Base-by-base conservation (phyloP, 345 rosid species). In the Nephelium lappaceum region DNA sequence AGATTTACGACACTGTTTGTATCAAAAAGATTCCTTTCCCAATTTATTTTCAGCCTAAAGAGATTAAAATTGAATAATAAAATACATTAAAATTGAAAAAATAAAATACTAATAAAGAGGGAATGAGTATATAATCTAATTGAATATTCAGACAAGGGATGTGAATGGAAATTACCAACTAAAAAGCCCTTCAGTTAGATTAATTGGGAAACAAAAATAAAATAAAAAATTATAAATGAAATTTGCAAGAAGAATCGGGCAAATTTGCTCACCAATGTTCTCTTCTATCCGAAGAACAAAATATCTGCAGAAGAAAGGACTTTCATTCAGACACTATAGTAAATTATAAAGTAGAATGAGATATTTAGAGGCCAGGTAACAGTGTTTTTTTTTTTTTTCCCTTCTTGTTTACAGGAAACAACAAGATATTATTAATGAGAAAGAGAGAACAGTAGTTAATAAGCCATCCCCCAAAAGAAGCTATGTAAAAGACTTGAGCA, bases 211-310 rank as follows among this genome's bases (percentile, higher is more conserved):
- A 45, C 24, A 11, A 12, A 38, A 67, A 45, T 16, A 71, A 70
- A 77, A 10, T 38, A 75, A 39, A 8, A 66, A 27, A 6, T 15
- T 36, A 21, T 27, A 60, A 77, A 79, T 36, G 43, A 14, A 79
- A 67, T 67, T 61, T 57, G 66, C 69, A 74, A 78, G 45, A 55
- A 69, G 51, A 49, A 63, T 47, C 27, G 68, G 68, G 69, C 38
- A 80, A 16, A 36, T 63, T 72, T 83, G 75, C 92, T 87, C 79
- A 96, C 99, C 96, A n/a, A 97, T 92, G 70, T 83, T 87, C 88
- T 97, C 99, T 88, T 94, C 99, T 83, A 97, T 83, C 72, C 98
- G 97, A 81, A 97, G 97, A 78, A 97, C 99, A 89, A 97, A 97
- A 81, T 97, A 97, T 88, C 99, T 97, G 93, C 93, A 90, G 74